A percentile compares a stretch with the other conserved stretches of the same genome.
Conservation (phyloP, 1,139 yeast genomes). For the Yamadazyma trypodendri region DNA sequence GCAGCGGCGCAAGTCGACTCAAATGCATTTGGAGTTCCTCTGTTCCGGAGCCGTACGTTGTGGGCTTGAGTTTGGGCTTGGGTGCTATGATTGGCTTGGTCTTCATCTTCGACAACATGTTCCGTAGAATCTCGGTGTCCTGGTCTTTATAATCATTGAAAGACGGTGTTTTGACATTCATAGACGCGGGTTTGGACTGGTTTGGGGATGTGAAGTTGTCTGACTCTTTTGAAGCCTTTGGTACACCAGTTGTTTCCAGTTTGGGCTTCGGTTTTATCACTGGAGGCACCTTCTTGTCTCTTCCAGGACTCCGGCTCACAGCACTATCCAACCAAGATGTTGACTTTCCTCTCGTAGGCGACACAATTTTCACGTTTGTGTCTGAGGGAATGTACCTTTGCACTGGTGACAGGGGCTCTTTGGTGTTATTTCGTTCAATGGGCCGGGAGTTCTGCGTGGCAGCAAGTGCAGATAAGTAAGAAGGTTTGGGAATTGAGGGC, state of each 20-base stretch:
- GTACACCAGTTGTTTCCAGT: not conserved
- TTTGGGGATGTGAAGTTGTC: not conserved
- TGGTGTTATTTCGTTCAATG: not conserved
- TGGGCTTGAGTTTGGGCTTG: conserved; percentile 13
- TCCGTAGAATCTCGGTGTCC: conserved; percentile 13
- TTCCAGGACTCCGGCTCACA: conserved; percentile 12
- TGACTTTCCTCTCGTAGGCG: conserved; percentile 8
- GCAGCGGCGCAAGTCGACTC: conserved; percentile 13
- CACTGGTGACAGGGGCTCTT: not conserved
- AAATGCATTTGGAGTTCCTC: conserved; percentile 24
- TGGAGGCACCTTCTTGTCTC: conserved; percentile 2
- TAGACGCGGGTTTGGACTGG: conserved; percentile 1
- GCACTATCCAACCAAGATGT: conserved; percentile 17
- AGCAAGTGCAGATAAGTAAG: conserved; percentile 12
- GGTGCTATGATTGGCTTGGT: conserved; percentile 16
- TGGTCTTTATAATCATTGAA: conserved; percentile 13
- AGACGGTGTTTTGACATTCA: conserved; percentile 11
- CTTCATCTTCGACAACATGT: conserved; percentile 14
- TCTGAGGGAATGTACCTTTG: conserved; percentile 3
- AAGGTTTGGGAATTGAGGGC: conserved; percentile 14
- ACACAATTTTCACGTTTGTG: conserved; percentile 4
- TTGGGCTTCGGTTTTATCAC: conserved; percentile 3
- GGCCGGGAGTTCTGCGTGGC: conserved; percentile 14
- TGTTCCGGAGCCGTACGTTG: conserved; percentile 16
- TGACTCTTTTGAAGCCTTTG: not conserved